A percentile compares a stretch with the other conserved stretches of the same genome.
Evolutionary conservation across 768 basidiomycete species (phyloP).

Genomic region (Suillus subluteus): DNA sequence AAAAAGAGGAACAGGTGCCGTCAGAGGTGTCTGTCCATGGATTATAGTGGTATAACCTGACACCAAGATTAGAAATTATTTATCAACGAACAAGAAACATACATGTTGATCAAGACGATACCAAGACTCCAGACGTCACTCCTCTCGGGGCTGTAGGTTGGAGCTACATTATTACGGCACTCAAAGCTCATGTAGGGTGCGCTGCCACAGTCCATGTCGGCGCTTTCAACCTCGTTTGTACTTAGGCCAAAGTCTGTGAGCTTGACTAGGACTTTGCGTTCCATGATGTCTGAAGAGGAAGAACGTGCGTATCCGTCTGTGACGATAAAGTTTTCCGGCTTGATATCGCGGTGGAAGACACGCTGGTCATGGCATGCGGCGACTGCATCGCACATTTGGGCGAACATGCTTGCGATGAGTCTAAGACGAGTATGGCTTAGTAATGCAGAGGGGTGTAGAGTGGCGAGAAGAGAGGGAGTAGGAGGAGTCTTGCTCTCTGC

Average conservation of each 20-base stretch:
- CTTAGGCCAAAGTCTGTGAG: conserved; percentile 96
- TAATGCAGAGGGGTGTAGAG: conserved; percentile 75
- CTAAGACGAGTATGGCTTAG: conserved; percentile 88
- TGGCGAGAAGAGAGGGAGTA: conserved; percentile 89
- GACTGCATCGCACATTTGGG: conserved; percentile 98
- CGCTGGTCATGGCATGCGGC: conserved; percentile 89
- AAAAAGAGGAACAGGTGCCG: conserved; percentile 81
- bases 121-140: conserved; percentile 99
- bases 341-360: conserved; percentile 97
- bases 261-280: conserved; percentile 94
- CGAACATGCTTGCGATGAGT: conserved; percentile 96
- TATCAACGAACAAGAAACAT: conserved; percentile 28
- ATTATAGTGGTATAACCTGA: conserved; percentile 94
- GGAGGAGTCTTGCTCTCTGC: conserved; percentile 69
- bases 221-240: conserved; percentile 84
- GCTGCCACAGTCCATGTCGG: conserved; percentile 98
- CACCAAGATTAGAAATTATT: conserved; percentile 13
- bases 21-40: conserved; percentile 96
- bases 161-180: conserved; percentile 96
- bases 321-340: conserved; percentile 98
- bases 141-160: conserved; percentile 90
- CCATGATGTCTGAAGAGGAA: conserved; percentile 44
- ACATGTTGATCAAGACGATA: conserved; percentile 99
- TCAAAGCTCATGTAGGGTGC: conserved; percentile 99
- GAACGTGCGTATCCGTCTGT: conserved; percentile 74